Conservation (phyloP, 768 basidiomycete genomes). For the Amanita rimosa region DNA sequence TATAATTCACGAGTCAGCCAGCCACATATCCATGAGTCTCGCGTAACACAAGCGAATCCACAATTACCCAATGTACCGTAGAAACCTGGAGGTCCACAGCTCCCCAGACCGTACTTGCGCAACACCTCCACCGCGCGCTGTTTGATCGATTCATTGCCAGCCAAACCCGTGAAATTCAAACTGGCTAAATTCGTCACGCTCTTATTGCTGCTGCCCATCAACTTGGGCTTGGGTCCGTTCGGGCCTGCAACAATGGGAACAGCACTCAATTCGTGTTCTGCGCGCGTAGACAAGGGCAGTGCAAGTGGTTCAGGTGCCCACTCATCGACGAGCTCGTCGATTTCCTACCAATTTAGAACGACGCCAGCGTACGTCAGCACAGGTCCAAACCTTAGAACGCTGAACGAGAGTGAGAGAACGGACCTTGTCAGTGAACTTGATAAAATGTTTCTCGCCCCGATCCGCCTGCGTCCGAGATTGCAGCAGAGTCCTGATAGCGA, state of each 20-base stretch:
- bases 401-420: conserved; percentile 11
- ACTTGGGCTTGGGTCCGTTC: conserved; percentile 74
- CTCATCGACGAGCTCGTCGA: conserved; percentile 93
- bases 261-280: conserved; percentile 57
- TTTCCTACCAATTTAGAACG: conserved; percentile 49
- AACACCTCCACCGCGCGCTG: conserved; percentile 76
- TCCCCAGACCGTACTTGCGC: conserved; percentile 84
- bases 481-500: conserved; percentile 83
- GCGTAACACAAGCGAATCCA: conserved; percentile 5
- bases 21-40: neutral
- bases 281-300: conserved; percentile 43
- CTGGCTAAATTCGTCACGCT: conserved; percentile 77
- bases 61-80: conserved; percentile 88
- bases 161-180: conserved; percentile 85
- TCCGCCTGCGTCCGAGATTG: conserved; percentile 86
- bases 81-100: conserved; percentile 94
- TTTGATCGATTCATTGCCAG: conserved; percentile 82
- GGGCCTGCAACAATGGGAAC: conserved; percentile 74
- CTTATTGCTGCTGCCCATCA: conserved; percentile 60
- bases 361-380: neutral
- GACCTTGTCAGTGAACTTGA: conserved; percentile 86
- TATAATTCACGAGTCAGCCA: no score
- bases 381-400: neutral
- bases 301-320: conserved; percentile 85
- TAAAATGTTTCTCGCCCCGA: conserved; percentile 76